phyloP scores from a whole-genome alignment of 345 rosid species.

The Brassica carinata region DNA sequence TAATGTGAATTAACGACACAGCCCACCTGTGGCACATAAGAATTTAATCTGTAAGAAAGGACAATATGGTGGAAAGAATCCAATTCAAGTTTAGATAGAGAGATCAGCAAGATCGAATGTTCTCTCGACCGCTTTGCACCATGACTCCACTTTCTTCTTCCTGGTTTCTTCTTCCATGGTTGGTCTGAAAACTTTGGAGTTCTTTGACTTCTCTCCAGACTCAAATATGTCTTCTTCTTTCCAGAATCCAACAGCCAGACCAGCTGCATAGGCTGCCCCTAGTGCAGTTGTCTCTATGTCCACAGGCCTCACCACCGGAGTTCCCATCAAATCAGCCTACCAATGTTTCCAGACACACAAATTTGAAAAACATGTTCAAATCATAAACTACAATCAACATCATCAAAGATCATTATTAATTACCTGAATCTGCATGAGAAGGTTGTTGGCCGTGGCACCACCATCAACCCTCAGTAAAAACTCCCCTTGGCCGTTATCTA shows the following conservation, averaged over 20 bases:
- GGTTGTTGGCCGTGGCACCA: conserved; percentile 93
- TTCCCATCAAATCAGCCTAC: conserved; percentile 92
- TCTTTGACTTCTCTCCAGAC: conserved; percentile 51
- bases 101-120: conserved; percentile 73
- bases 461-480: conserved; percentile 93
- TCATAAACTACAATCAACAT: background rate
- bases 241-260: conserved; percentile 89
- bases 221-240: conserved; percentile 66
- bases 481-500: conserved; percentile 48
- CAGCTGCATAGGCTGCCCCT: conserved; percentile 98
- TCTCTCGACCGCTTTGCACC: conserved; percentile 87
- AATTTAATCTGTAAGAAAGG: background rate
- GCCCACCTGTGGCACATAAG: background rate
- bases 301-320: conserved; percentile 85
- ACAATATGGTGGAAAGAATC: background rate
- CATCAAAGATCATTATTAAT: background rate
- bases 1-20: background rate
- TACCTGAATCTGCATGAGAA: conserved; percentile 94
- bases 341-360: background rate
- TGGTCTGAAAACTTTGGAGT: conserved; percentile 57
- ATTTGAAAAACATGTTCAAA: background rate
- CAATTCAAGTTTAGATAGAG: background rate
- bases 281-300: conserved; percentile 92
- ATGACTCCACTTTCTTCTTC: conserved; percentile 77
- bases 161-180: conserved; percentile 49